Base-by-base conservation (phyloP, 768 basidiomycete species). In the Porphyrellus cyaneotinctus region DNA sequence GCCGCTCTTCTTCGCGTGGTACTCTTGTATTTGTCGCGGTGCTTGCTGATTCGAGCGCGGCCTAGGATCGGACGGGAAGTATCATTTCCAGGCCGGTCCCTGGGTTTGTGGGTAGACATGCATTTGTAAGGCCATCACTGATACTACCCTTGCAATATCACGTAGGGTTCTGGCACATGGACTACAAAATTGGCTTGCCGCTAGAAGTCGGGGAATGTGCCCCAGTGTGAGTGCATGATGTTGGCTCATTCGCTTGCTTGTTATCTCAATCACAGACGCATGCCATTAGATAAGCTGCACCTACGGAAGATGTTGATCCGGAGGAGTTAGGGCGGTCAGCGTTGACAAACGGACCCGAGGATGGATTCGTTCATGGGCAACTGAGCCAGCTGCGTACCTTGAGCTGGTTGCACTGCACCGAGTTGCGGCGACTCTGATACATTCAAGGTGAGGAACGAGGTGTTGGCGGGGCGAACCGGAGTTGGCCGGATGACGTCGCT, bases 1-100 rank as follows among this genome's bases (percentile, higher is more conserved):
- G 58, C 51, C 47, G 41, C 33, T 47, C 39, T 53, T 38, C 26
- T 41, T 52, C 42, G 45, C 47, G 37, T 51, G 50, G 49, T 32
- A 18, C 26, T n/a, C n/a, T 47, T 48, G 32, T 49, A 53, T 53
- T 54, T 57, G 57, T 60, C 41, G 39, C 50, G 45, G 44, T 60
- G 51, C 36, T 57, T 49, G 49, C 53, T 64, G 56, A 60, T 53
- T 44, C 36, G 37, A 38, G 46, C 59, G 58, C 56, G 61, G 62
- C 42, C 53, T 63, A 83, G 84, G 85, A 47, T 65, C 72, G 20
- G 84, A 91, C 51, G 86, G 87, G 37, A 74, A 74, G 54, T 86
- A 88, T 57, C 85, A 88, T 64, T 82, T 91, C 59, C 87, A 87
- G 63, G 85, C 81, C 37, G 88, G 87, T 9, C 85, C 17, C 72